phyloP scores from a whole-genome alignment of 2,329 filamentous ascomycete species.

The Cryphonectria nitschkei region DNA sequence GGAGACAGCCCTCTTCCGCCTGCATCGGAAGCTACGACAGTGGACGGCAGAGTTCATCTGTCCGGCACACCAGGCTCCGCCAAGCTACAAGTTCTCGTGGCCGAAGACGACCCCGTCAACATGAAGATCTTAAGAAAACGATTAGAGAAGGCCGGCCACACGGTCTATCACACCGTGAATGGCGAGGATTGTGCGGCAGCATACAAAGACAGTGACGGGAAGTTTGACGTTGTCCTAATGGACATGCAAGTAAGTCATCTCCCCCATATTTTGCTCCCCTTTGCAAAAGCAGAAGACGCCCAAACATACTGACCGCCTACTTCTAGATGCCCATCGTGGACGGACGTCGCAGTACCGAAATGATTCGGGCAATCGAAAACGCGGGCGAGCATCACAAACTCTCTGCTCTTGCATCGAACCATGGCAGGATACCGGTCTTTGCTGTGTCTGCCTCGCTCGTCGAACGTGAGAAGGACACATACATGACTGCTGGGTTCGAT shows the following conservation, averaged over 20 bases:
- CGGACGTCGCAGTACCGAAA: conserved; percentile 78
- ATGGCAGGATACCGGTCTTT: conserved; percentile 77
- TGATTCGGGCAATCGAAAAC: conserved; percentile 77
- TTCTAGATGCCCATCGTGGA: conserved; percentile 88
- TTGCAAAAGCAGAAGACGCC: too few relatives aligned
- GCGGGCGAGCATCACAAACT: conserved; percentile 49
- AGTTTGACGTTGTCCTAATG: conserved; percentile 84
- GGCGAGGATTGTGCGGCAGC: conserved; percentile 80
- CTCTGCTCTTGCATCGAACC: conserved; percentile 61
- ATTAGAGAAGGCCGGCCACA: conserved; percentile 75
- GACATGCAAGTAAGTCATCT: conserved; percentile 76
- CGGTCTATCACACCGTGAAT: conserved; percentile 74
- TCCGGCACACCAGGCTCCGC: conserved; percentile 32
- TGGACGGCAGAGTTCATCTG: conserved; percentile 21
- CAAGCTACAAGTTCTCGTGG: conserved; percentile 71
- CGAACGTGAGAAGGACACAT: conserved; percentile 69
- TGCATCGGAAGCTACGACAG: conserved; percentile 18
- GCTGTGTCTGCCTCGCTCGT: conserved; percentile 83
- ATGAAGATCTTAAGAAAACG: conserved; percentile 80
- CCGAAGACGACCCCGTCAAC: conserved; percentile 88
- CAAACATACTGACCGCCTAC: not conserved
- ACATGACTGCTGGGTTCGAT: conserved; percentile 81
- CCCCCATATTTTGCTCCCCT: too few relatives aligned
- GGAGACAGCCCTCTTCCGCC: conserved; percentile 29
- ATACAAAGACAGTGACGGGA: conserved; percentile 64